Evolutionary conservation across 2,329 filamentous ascomycete genomes (phyloP).

Genomic region (Kalaharituber pfeilii): DNA sequence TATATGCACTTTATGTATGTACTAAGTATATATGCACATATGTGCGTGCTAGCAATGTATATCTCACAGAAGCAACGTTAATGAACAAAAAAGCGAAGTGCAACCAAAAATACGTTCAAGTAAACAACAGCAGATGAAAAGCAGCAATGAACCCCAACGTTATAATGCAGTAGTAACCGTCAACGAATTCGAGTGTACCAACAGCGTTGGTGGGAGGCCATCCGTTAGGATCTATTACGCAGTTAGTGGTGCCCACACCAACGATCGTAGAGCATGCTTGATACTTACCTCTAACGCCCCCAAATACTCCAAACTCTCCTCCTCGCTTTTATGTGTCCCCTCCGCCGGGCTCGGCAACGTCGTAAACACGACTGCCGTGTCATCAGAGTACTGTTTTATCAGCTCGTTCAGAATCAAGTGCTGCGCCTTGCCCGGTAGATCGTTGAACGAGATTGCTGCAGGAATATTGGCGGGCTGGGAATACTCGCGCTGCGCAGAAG

Average conservation of each 20-base stretch:
- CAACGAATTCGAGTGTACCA: slow-evolving; percentile 80
- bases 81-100: no score
- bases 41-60: no score
- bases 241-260: slow-evolving; percentile 26
- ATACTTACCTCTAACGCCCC: slow-evolving; percentile 20
- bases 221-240: slow-evolving; percentile 65
- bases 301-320: slow-evolving; percentile 55
- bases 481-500: not conserved
- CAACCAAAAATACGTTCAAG: no score
- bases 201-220: slow-evolving; percentile 53
- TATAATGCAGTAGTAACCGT: slow-evolving; percentile 64
- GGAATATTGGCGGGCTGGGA: not conserved
- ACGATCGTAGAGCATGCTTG: not conserved
- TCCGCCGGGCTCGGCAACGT: slow-evolving; percentile 67
- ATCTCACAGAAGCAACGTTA: no score
- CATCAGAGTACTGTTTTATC: slow-evolving; percentile 35
- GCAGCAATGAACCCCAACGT: no score
- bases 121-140: no score
- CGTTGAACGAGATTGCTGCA: slow-evolving; percentile 44
- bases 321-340: slow-evolving; percentile 54
- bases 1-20: no score
- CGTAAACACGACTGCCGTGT: slow-evolving; percentile 65
- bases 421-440: slow-evolving; percentile 66
- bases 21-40: no score
- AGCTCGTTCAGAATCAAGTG: slow-evolving; percentile 76